Evolutionary conservation across 2,329 filamentous ascomycete species (phyloP).

Genomic region (Knufia fluminis): DNA sequence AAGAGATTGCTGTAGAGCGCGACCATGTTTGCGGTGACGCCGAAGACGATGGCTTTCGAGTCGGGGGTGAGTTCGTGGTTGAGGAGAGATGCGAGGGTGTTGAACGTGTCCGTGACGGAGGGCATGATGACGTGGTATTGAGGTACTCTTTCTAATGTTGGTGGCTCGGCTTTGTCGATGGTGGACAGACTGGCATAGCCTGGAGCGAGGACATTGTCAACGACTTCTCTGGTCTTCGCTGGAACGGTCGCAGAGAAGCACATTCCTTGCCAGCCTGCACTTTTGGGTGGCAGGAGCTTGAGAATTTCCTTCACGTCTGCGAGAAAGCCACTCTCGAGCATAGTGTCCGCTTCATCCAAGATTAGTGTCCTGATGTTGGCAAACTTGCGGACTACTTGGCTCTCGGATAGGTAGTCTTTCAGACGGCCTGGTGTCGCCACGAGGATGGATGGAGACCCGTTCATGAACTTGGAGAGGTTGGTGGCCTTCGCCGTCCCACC

Average conservation of each 20-base stretch:
- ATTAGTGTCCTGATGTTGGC: slow-evolving; percentile 51
- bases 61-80: slow-evolving; percentile 30
- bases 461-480: slow-evolving; percentile 4
- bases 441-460: slow-evolving; percentile 43
- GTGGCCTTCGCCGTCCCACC: slow-evolving; percentile 28
- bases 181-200: slow-evolving; percentile 9
- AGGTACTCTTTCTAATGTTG: slow-evolving; percentile 36
- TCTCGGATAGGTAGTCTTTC: slow-evolving; percentile 67
- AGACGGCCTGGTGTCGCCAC: slow-evolving; percentile 86
- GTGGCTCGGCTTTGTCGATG: slow-evolving; percentile 11
- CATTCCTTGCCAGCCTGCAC: slow-evolving; percentile 56
- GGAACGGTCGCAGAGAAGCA: slow-evolving; percentile 93
- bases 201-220: slow-evolving; percentile 4
- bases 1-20: slow-evolving; percentile 55
- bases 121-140: slow-evolving; percentile 41
- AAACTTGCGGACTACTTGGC: slow-evolving; percentile 52
- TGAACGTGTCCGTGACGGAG: slow-evolving; percentile 36
- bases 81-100: slow-evolving; percentile 37
- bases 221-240: slow-evolving; percentile 1
- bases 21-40: slow-evolving; percentile 71
- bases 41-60: slow-evolving; percentile 92
- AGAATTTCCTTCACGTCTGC: slow-evolving; percentile 56
- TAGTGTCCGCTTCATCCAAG: slow-evolving; percentile 58
- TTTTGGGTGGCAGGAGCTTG: slow-evolving; percentile 54
- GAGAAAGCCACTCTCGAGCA: slow-evolving; percentile 60